Evolutionary conservation across 116 monocot genomes (phyloP).

Genomic region (Zostera marina): DNA sequence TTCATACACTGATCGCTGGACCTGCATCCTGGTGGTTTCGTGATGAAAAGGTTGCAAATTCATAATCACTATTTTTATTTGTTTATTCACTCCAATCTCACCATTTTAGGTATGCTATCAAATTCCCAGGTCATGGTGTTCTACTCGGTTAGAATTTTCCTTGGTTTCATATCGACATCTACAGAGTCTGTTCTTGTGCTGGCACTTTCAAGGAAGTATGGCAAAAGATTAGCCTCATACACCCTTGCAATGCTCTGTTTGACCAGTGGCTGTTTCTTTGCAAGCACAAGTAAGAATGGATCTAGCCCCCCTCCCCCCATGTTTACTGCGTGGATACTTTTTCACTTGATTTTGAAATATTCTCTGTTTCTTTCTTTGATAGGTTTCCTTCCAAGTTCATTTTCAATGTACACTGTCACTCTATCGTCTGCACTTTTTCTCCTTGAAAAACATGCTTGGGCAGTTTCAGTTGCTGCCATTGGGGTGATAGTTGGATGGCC

Average conservation of each 20-base stretch:
- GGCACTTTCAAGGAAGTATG: conserved; percentile 83
- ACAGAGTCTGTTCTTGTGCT: conserved; percentile 69
- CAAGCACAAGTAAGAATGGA: conserved; percentile 67
- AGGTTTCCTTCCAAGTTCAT: conserved; percentile 96
- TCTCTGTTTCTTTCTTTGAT: conserved; percentile 9
- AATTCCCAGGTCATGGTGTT: conserved; percentile 62
- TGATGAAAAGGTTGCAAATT: conserved; percentile 55
- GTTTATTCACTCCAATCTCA: no score
- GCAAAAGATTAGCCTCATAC: conserved; percentile 69
- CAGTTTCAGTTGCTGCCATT: conserved; percentile 71
- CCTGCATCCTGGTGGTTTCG: conserved; percentile 67
- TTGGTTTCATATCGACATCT: conserved; percentile 73
- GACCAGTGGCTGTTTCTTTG: conserved; percentile 98
- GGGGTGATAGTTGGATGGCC: conserved; percentile 96
- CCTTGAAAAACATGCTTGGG: conserved; percentile 57
- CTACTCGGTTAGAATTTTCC: conserved; percentile 75
- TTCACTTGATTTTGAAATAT: neutral
- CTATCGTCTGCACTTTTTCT: conserved; percentile 89
- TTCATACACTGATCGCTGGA: conserved; percentile 68
- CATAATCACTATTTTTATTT: no score
- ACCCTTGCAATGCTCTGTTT: conserved; percentile 85
- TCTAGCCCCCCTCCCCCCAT: no score
- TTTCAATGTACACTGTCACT: conserved; percentile 94
- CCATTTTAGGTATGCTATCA: no score
- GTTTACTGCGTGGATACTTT: neutral